A percentile compares a stretch with the other conserved stretches of the same genome.
These are phyloP conservation scores for Clavispora asparagi DNA, from an alignment of 805 yeast species.

Conservation along the genomic window DNA sequence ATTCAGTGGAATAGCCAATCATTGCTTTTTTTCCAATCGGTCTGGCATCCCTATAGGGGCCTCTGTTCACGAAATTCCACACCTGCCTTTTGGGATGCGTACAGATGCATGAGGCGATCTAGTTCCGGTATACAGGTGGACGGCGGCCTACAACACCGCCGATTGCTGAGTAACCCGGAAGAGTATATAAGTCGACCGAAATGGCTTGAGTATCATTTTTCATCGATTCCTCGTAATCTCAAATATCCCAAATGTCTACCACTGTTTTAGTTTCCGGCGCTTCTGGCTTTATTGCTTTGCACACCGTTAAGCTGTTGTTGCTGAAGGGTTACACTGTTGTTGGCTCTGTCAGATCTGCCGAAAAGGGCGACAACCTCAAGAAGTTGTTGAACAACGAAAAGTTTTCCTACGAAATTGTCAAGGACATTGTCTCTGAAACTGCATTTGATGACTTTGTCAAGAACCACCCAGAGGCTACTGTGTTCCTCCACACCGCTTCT, in stretches of 20 bases:
- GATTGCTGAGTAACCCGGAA: too few relatives aligned
- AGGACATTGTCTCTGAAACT: not conserved
- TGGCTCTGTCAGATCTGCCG: constrained; percentile 2
- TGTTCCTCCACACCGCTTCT: constrained; percentile 4
- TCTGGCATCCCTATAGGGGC: too few relatives aligned
- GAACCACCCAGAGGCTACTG: constrained; percentile 1
- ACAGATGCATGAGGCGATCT: too few relatives aligned
- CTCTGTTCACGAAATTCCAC: too few relatives aligned
- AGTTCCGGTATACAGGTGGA: too few relatives aligned
- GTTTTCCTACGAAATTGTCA: constrained; percentile 1
- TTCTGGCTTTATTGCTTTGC: constrained; percentile 2
- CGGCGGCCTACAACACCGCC: too few relatives aligned
- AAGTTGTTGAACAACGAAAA: not conserved
- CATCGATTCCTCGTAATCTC: too few relatives aligned
- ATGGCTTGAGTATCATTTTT: too few relatives aligned
- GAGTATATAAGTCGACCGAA: too few relatives aligned
- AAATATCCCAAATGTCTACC: not conserved
- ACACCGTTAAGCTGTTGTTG: constrained; percentile 2
- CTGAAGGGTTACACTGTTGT: constrained; percentile 2
- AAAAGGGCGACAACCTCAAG: constrained; percentile 1
- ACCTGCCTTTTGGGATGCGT: too few relatives aligned
- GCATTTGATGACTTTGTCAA: constrained; percentile 1
- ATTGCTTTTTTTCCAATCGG: too few relatives aligned
- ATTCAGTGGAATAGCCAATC: too few relatives aligned
- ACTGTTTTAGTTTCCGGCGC: constrained; percentile 4